A percentile compares a stretch with the other conserved stretches of the same genome.
phyloP scores from a whole-genome alignment of 2,329 filamentous ascomycete genomes.

The Thielaviopsis populi region DNA sequence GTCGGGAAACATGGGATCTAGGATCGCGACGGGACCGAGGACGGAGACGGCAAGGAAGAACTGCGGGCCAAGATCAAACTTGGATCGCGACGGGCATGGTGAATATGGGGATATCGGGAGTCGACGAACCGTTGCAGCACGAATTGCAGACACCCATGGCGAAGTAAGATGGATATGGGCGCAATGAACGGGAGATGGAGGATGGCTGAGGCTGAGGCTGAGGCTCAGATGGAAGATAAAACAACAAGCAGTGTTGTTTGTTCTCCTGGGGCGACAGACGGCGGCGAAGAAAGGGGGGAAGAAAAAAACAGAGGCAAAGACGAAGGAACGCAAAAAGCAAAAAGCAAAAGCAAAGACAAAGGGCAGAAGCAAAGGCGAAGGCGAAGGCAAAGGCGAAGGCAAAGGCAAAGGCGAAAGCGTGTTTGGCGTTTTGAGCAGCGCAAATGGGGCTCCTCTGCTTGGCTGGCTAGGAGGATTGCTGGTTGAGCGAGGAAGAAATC shows the following conservation, averaged over 20 bases:
- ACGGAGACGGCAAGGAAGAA: background rate
- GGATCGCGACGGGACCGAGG: background rate
- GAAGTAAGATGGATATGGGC: slow-evolving; percentile 5
- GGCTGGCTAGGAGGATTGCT: background rate
- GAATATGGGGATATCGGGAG: background rate
- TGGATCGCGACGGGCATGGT: background rate
- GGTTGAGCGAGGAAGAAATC: background rate
- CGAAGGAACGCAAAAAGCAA: background rate
- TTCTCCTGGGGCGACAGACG: background rate
- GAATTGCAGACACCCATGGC: slow-evolving; percentile 49
- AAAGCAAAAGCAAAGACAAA: background rate
- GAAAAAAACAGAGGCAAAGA: background rate
- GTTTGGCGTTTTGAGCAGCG: slow-evolving; percentile 11
- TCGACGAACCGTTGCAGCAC: slow-evolving; percentile 38
- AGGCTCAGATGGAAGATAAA: background rate
- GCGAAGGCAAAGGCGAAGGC: background rate
- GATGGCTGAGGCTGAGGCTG: background rate
- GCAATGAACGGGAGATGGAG: slow-evolving; percentile 10
- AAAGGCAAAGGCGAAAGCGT: background rate
- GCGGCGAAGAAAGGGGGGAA: background rate
- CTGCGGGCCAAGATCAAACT: background rate
- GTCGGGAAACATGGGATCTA: background rate
- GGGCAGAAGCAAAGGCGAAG: background rate
- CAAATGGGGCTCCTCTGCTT: background rate
- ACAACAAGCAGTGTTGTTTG: background rate